Conservation (phyloP, 1,284 basidiomycete genomes). For the Heterobasidion occidentale region DNA sequence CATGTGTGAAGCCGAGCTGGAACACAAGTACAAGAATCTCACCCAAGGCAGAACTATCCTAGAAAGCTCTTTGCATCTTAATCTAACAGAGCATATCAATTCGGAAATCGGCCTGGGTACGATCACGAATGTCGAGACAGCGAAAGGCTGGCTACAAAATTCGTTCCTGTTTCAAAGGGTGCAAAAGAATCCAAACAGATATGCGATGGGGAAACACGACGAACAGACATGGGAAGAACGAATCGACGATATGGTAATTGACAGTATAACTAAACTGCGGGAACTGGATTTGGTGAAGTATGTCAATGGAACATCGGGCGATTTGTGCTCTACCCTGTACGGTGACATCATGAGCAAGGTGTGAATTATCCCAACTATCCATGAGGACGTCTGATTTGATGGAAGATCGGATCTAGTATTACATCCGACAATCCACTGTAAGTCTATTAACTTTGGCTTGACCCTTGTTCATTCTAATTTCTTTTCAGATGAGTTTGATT, state of each 20-base stretch:
- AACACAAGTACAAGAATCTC: slow-evolving; percentile 62
- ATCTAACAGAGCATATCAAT: slow-evolving; percentile 85
- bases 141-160: slow-evolving; percentile 71
- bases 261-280: slow-evolving; percentile 54
- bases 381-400: neutral
- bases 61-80: slow-evolving; percentile 79
- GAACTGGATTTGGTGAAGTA: slow-evolving; percentile 51
- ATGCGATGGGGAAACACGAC: slow-evolving; percentile 54
- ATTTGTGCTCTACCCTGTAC: slow-evolving; percentile 57
- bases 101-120: slow-evolving; percentile 86
- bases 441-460: slow-evolving; percentile 5
- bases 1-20: slow-evolving; percentile 69
- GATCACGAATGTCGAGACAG: slow-evolving; percentile 58
- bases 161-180: slow-evolving; percentile 84
- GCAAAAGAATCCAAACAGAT: slow-evolving; percentile 73
- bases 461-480: neutral
- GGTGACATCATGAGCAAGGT: slow-evolving; percentile 85
- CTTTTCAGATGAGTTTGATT: slow-evolving; percentile 56
- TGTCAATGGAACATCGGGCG: slow-evolving; percentile 21
- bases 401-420: slow-evolving; percentile 39
- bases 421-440: slow-evolving; percentile 65
- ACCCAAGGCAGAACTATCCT: slow-evolving; percentile 63
- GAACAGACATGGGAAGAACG: slow-evolving; percentile 60
- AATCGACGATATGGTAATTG: slow-evolving; percentile 64
- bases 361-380: neutral